Evolutionary conservation across 2,329 filamentous ascomycete species (phyloP).

Genomic region (Sclerotinia sclerotiorum): DNA sequence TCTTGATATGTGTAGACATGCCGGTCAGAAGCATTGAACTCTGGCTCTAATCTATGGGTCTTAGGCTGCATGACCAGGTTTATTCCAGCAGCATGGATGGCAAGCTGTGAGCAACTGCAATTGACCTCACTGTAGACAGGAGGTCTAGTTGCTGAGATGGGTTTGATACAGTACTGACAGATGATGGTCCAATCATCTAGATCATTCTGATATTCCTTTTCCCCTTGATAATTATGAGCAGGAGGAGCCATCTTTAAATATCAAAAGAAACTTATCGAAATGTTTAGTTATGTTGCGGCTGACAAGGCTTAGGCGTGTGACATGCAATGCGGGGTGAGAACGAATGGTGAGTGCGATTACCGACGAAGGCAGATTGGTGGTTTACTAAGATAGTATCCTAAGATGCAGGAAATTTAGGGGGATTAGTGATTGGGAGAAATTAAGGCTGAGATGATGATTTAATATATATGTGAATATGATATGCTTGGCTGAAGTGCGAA

Average conservation of each 20-base stretch:
- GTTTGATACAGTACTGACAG: constrained; percentile 32
- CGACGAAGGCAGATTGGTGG: constrained; percentile 30
- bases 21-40: constrained; percentile 25
- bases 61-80: constrained; percentile 3
- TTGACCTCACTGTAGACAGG: constrained; percentile 35
- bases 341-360: constrained; percentile 28
- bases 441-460: constrained; percentile 6
- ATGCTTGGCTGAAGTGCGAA: not conserved
- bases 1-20: constrained; percentile 16
- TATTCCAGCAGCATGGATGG: constrained; percentile 13
- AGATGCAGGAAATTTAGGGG: not conserved
- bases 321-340: constrained; percentile 26
- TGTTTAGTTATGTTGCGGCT: constrained; percentile 19
- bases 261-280: constrained; percentile 20
- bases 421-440: not conserved
- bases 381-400: constrained; percentile 4
- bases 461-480: not conserved
- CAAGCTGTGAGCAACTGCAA: constrained; percentile 33
- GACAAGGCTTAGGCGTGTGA: constrained; percentile 1
- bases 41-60: not conserved
- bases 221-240: constrained; percentile 23
- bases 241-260: constrained; percentile 21
- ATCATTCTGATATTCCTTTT: constrained; percentile 26
- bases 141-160: constrained; percentile 32
- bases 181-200: constrained; percentile 27